Base-by-base conservation (phyloP, 306 rosid genomes). In the Vicia faba region DNA sequence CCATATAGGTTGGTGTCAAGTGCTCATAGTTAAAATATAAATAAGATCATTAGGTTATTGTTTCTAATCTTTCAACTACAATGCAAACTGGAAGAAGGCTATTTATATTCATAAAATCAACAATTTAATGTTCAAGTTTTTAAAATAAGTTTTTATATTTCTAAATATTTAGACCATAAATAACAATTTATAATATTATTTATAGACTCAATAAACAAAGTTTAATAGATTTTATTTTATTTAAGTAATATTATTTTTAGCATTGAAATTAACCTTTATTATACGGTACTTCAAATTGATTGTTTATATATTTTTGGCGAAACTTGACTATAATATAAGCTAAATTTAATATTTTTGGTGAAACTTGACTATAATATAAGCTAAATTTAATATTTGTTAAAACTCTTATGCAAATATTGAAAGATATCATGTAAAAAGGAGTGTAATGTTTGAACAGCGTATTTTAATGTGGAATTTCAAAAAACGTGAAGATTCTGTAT, bases 21-120 rank as follows among this genome's bases (percentile, higher is more conserved):
- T 20, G 33, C 59, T 50, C 3, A 48, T 56, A 57, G 60, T 69
- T 49, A 36, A 40, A 38, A 48, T 65, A 59, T 64, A 40, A 70
- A 9, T 25, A 23, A 58, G n/a, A 12, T 59, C 36, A 15, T 64
- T 7, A 19, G 48, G 28, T 41, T 60, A 19, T 55, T 26, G 23
- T 8, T 70, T 31, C 49, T 9, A 77, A 46, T 67, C 38, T 49
- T 61, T 50, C 64, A 23, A 39, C 33, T 11, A 0, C 36, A 26
- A 36, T 26, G 73, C 26, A 19, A 57, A 58, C 16, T 46, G 68
- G 16, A 74, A 46, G 26, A 58, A 66, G 43, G 15, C 5, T 9
- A 43, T 13, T 29, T 31, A 55, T 31, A 16, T 63, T 15, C 38
- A 61, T 46, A 43, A 43, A 20, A 35, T 31, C n/a, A 43, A 57